phyloP scores from a whole-genome alignment of 2,329 filamentous ascomycete genomes.

The Venturia pyrina region DNA sequence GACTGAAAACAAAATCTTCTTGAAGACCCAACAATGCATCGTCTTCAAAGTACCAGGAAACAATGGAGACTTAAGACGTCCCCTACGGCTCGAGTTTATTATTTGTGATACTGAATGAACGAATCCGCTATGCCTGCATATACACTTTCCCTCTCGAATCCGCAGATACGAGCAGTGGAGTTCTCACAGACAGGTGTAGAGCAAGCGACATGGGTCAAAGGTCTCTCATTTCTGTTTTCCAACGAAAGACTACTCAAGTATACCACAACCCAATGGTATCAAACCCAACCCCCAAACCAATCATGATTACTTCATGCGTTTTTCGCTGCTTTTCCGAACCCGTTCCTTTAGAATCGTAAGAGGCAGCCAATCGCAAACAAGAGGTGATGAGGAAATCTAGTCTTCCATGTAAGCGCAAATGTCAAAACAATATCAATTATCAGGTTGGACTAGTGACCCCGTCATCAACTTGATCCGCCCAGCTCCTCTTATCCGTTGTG shows the following conservation, averaged over 20 bases:
- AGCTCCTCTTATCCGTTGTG: constrained; percentile 25
- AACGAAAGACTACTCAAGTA: neutral
- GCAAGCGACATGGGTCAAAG: too few species aligned
- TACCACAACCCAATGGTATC: neutral
- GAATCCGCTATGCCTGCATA: too few species aligned
- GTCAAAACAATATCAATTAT: neutral
- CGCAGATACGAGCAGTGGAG: too few species aligned
- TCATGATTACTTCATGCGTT: neutral
- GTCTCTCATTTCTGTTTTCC: neutral
- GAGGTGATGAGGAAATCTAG: neutral
- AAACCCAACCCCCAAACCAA: neutral
- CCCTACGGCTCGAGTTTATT: too few species aligned
- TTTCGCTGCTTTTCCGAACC: neutral
- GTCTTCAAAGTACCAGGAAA: too few species aligned
- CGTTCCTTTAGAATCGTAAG: neutral
- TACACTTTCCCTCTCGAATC: too few species aligned
- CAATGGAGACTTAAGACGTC: too few species aligned
- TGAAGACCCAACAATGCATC: too few species aligned
- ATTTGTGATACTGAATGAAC: too few species aligned
- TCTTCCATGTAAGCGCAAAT: neutral
- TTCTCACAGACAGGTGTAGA: too few species aligned
- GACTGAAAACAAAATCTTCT: too few species aligned
- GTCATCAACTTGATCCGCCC: constrained; percentile 36
- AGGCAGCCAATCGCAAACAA: neutral
- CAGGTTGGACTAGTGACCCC: constrained; percentile 1